A percentile compares a stretch with the other conserved stretches of the same genome.
Conservation (phyloP, 352 stramenopile genomes). For the Phytophthora podocarpi region DNA sequence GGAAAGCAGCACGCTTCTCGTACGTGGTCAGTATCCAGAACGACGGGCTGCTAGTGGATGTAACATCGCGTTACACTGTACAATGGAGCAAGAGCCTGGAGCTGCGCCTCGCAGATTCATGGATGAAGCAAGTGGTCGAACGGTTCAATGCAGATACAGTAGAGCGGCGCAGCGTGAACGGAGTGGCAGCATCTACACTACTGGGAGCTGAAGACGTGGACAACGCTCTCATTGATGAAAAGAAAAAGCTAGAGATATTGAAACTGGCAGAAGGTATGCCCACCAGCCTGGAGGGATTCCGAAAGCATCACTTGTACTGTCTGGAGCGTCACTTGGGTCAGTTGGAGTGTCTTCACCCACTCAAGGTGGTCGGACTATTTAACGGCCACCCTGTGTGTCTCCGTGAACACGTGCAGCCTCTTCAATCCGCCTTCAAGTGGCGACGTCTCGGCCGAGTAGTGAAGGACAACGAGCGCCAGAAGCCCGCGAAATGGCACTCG, state of each 20-base stretch:
- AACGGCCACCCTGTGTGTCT: constrained; percentile 79
- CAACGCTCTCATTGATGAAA: constrained; percentile 38
- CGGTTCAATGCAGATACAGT: constrained; percentile 41
- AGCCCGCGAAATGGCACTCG: constrained; percentile 60
- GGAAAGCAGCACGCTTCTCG: constrained; percentile 52
- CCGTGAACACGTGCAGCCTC: constrained; percentile 55
- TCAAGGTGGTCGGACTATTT: constrained; percentile 76
- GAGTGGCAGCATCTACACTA: not conserved
- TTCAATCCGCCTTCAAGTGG: constrained; percentile 76
- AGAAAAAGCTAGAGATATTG: constrained; percentile 29
- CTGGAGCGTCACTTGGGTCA: constrained; percentile 73
- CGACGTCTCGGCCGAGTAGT: constrained; percentile 69
- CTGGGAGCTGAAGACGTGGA: constrained; percentile 14
- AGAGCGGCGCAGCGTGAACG: not conserved
- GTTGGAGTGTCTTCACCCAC: constrained; percentile 71
- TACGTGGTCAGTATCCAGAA: constrained; percentile 72
- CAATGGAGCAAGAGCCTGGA: constrained; percentile 69
- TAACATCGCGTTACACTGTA: constrained; percentile 61
- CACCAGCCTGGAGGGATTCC: constrained; percentile 75
- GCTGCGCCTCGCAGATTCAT: constrained; percentile 61
- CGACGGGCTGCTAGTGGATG: constrained; percentile 56
- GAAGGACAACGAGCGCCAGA: constrained; percentile 48
- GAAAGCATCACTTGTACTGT: constrained; percentile 80
- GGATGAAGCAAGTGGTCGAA: constrained; percentile 47
- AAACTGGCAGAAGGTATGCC: constrained; percentile 75